These are phyloP conservation scores for Alternaria sp. DNA, from an alignment of 2,329 filamentous ascomycete genomes.

Conservation along the genomic window DNA sequence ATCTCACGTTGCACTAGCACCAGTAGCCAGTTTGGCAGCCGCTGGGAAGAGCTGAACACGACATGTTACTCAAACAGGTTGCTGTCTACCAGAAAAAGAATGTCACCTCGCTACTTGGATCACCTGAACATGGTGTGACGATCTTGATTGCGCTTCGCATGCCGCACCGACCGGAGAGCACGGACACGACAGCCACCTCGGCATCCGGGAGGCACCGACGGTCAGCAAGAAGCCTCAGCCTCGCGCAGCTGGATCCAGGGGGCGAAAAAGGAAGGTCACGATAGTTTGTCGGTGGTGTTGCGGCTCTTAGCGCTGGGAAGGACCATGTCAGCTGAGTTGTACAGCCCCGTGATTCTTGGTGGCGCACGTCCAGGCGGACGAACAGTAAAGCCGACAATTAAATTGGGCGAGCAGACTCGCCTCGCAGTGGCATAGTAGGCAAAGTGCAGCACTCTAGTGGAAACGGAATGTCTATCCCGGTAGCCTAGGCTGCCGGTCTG, in stretches of 20 bases:
- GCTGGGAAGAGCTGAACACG: not conserved
- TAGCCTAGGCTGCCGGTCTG: constrained; percentile 17
- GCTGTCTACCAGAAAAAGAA: too few relatives aligned
- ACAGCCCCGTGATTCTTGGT: constrained; percentile 37
- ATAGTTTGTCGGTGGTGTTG: constrained; percentile 41
- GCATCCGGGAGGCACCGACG: constrained; percentile 16
- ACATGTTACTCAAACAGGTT: not conserved
- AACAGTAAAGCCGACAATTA: constrained; percentile 18
- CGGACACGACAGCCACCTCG: constrained; percentile 9
- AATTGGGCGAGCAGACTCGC: constrained; percentile 28
- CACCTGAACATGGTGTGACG: constrained; percentile 18
- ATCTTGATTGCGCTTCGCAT: constrained; percentile 1
- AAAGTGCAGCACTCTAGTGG: constrained; percentile 26
- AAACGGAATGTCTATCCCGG: constrained; percentile 21
- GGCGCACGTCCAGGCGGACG: constrained; percentile 23
- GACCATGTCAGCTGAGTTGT: constrained; percentile 36
- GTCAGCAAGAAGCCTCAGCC: constrained; percentile 17
- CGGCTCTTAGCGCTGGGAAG: constrained; percentile 34
- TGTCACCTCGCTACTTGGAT: not conserved
- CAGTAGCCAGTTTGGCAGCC: not conserved
- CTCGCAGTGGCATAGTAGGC: constrained; percentile 27
- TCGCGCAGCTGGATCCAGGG: constrained; percentile 27
- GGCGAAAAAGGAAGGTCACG: constrained; percentile 44
- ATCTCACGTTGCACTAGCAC: not conserved
- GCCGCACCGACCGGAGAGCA: constrained; percentile 16